Percentiles rank a stretch among this genome's conserved stretches.
These are phyloP conservation scores for Pueraria montana DNA, from an alignment of 306 rosid species.

Conservation along the genomic window DNA sequence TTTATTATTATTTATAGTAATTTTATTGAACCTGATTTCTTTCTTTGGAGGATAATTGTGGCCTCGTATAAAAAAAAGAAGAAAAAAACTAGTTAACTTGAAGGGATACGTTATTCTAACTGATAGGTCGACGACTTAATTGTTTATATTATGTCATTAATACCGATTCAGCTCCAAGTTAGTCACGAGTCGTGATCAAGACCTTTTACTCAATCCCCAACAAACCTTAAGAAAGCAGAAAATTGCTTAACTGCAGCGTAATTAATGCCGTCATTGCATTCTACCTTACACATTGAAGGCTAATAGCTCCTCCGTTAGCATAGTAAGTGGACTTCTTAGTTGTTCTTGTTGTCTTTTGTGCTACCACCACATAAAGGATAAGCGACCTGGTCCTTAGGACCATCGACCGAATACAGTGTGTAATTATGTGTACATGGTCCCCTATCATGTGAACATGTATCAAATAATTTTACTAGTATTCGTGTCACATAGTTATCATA, in stretches of 20 bases:
- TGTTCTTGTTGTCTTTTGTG: constrained; percentile 53
- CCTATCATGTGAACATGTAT: constrained; percentile 58
- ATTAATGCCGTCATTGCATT: constrained; percentile 34
- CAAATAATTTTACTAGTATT: constrained; percentile 52
- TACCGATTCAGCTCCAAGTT: constrained; percentile 16
- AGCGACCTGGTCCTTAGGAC: constrained; percentile 48
- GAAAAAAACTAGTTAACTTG: neutral
- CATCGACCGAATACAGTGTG: constrained; percentile 43
- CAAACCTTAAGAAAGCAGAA: constrained; percentile 42
- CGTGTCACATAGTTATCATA: constrained; percentile 65
- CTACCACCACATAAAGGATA: constrained; percentile 44
- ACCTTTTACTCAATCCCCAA: constrained; percentile 34
- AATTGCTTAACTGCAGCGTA: constrained; percentile 18
- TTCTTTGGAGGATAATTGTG: neutral
- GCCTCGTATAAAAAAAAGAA: neutral
- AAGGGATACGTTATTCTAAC: neutral
- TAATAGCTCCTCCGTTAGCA: constrained; percentile 29
- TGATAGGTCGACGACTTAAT: neutral
- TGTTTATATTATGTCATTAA: neutral
- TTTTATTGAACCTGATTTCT: neutral
- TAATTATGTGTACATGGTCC: constrained; percentile 68
- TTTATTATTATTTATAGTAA: too few relatives aligned
- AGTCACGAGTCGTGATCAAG: constrained; percentile 38
- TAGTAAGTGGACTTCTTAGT: constrained; percentile 39
- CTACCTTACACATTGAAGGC: constrained; percentile 42